Conservation (phyloP, 2,329 filamentous ascomycete genomes). For the Phialemoniopsis sp. region DNA sequence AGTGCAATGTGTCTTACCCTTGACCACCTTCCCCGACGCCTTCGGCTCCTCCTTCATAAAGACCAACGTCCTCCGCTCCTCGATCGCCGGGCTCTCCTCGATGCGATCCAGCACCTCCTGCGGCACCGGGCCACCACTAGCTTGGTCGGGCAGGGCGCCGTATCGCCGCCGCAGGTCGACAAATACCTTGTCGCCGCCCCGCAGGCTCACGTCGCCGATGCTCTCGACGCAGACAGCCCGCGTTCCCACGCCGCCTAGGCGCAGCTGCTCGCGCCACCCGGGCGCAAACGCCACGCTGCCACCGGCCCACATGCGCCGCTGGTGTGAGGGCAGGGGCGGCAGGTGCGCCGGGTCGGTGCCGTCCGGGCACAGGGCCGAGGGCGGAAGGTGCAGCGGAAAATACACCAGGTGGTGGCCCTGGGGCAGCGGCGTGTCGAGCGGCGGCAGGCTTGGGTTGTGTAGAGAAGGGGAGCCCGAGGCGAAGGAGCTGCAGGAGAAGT, state of each 20-base stretch:
- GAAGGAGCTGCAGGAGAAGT: constrained; percentile 21
- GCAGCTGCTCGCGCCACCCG: constrained; percentile 21
- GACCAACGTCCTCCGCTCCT: constrained; percentile 46
- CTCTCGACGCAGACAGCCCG: constrained; percentile 40
- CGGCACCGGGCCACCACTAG: constrained; percentile 3
- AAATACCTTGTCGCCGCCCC: constrained; percentile 36
- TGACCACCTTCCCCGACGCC: constrained; percentile 11
- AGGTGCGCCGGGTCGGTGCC: constrained; percentile 79
- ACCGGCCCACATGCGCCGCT: constrained; percentile 83
- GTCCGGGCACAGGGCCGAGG: constrained; percentile 66
- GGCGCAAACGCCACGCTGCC: constrained; percentile 59
- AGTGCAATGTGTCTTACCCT: constrained; percentile 11
- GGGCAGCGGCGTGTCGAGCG: constrained; percentile 35
- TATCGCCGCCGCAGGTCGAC: constrained; percentile 48
- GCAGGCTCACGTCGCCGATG: constrained; percentile 11
- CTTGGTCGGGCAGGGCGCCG: constrained; percentile 12
- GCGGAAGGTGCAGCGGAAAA: constrained; percentile 68
- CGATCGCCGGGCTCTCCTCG: constrained; percentile 23
- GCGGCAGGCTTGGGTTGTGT: not conserved
- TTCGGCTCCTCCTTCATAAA: constrained; percentile 39
- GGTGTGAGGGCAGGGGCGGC: constrained; percentile 63
- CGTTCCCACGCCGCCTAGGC: constrained; percentile 34
- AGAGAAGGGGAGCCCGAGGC: not conserved
- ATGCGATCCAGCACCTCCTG: constrained; percentile 2
- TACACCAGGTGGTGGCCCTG: constrained; percentile 80